These are phyloP conservation scores for Yarrowia alimentaria DNA, from an alignment of 805 yeast genomes.

Conservation along the genomic window DNA sequence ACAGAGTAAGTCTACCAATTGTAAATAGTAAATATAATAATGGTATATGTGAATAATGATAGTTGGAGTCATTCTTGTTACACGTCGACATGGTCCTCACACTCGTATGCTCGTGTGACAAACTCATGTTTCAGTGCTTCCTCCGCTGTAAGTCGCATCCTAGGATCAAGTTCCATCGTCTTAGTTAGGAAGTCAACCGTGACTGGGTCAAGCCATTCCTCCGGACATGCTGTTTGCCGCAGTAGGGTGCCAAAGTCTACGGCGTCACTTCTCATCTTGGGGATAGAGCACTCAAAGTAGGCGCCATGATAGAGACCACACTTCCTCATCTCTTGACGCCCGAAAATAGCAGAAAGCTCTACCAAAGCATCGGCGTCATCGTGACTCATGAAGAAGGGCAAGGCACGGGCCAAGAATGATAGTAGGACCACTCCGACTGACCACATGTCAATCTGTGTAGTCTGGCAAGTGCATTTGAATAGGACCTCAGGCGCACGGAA, in stretches of 20 bases:
- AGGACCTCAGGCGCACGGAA: slow-evolving; percentile 93
- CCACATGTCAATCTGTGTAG: slow-evolving; percentile 84
- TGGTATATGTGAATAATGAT: too few relatives aligned
- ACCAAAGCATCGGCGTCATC: slow-evolving; percentile 91
- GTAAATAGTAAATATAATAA: too few relatives aligned
- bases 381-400: slow-evolving; percentile 90
- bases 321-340: slow-evolving; percentile 64
- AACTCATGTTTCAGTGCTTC: slow-evolving; percentile 17
- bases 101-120: slow-evolving; percentile 14
- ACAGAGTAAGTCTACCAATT: too few relatives aligned
- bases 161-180: slow-evolving; percentile 20
- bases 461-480: slow-evolving; percentile 79
- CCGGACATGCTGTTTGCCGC: slow-evolving; percentile 13
- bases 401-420: slow-evolving; percentile 72
- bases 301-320: slow-evolving; percentile 86
- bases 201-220: slow-evolving; percentile 24
- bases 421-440: slow-evolving; percentile 86
- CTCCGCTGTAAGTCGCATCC: slow-evolving; percentile 10
- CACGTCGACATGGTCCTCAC: slow-evolving; percentile 14
- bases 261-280: slow-evolving; percentile 49
- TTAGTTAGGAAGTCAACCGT: slow-evolving; percentile 3
- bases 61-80: too few relatives aligned
- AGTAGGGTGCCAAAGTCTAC: slow-evolving; percentile 41
- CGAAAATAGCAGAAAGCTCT: slow-evolving; percentile 80
- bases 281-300: slow-evolving; percentile 68